A percentile compares a stretch with the other conserved stretches of the same genome.
Conservation (phyloP, 768 basidiomycete genomes). For the Tylopilus rubrobrunneus region DNA sequence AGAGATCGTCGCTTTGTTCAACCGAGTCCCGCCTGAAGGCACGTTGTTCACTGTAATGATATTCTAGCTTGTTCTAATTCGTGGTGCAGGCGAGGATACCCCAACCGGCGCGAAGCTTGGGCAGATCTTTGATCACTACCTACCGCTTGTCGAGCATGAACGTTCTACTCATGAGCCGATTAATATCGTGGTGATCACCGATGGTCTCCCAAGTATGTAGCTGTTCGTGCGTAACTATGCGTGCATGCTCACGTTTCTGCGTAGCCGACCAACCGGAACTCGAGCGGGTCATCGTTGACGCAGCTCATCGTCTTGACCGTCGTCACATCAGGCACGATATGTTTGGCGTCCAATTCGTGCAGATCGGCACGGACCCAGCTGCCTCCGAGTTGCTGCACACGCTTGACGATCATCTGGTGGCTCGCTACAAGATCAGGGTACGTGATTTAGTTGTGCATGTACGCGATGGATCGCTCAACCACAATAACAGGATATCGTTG, state of each 20-base stretch:
- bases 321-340: constrained; percentile 33
- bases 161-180: constrained; percentile 34
- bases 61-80: background rate
- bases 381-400: constrained; percentile 38
- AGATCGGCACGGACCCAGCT: constrained; percentile 38
- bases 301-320: constrained; percentile 38
- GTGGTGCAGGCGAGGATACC: constrained; percentile 29
- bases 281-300: constrained; percentile 31
- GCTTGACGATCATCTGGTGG: constrained; percentile 37
- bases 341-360: constrained; percentile 45
- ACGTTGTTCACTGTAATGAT: background rate
- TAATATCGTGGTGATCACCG: constrained; percentile 36
- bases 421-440: constrained; percentile 31
- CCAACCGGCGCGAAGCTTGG: constrained; percentile 37
- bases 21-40: constrained; percentile 23
- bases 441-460: background rate
- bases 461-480: background rate
- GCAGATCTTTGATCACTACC: constrained; percentile 35
- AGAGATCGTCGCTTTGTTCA: constrained; percentile 25
- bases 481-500: constrained; percentile 40
- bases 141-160: constrained; percentile 30
- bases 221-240: background rate
- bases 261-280: constrained; percentile 29
- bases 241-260: background rate
- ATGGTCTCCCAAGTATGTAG: constrained; percentile 38